These are phyloP conservation scores for Cercospora brassicicola DNA, from an alignment of 2,329 filamentous ascomycete genomes.

Conservation along the genomic window DNA sequence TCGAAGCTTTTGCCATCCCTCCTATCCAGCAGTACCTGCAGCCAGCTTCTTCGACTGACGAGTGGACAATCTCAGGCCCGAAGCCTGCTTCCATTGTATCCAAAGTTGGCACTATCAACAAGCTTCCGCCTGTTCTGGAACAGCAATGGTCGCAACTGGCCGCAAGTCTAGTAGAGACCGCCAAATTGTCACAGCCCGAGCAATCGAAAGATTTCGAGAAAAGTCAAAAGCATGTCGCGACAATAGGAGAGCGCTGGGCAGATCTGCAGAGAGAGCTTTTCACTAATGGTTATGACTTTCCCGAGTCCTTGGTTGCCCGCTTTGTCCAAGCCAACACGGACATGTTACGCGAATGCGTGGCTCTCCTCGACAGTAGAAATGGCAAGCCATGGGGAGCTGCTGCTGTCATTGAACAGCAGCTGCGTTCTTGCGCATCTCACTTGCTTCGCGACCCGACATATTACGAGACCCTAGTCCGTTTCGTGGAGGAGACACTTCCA, in stretches of 20 bases:
- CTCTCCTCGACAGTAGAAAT: conserved; percentile 55
- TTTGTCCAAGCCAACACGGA: conserved; percentile 43
- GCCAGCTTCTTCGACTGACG: conserved; percentile 46
- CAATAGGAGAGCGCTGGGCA: conserved; percentile 65
- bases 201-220: conserved; percentile 73
- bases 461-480: conserved; percentile 42
- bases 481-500: conserved; percentile 58
- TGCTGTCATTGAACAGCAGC: conserved; percentile 55
- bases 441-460: conserved; percentile 47
- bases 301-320: conserved; percentile 24
- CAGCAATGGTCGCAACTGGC: conserved; percentile 64
- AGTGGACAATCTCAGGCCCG: conserved; percentile 54
- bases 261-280: conserved; percentile 52
- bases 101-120: conserved; percentile 27
- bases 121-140: conserved; percentile 45
- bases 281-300: conserved; percentile 28
- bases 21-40: conserved; percentile 56
- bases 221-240: conserved; percentile 69
- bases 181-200: conserved; percentile 76
- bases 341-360: conserved; percentile 52
- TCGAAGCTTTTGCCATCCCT: conserved; percentile 53
- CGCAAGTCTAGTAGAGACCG: conserved; percentile 61
- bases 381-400: conserved; percentile 69
- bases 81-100: conserved; percentile 48
- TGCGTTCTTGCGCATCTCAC: conserved; percentile 47